Conservation (phyloP, 345 rosid species). For the Linum tenue region DNA sequence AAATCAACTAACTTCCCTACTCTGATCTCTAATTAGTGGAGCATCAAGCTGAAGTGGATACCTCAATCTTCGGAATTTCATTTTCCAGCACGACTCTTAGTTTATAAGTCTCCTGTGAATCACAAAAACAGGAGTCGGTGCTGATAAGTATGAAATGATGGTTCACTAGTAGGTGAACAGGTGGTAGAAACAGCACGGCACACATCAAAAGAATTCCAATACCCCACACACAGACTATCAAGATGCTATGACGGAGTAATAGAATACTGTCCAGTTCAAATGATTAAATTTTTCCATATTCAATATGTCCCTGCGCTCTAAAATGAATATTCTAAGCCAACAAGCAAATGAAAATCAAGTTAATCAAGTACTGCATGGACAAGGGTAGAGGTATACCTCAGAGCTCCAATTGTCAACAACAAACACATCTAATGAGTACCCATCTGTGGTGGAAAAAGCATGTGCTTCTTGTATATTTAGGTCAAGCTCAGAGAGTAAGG, state of each 20-base stretch:
- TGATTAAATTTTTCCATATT: too few relatives aligned
- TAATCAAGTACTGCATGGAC: neutral
- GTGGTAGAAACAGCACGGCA: neutral
- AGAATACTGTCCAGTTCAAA: neutral
- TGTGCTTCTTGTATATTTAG: constrained; percentile 6
- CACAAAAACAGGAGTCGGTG: neutral
- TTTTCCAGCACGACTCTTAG: neutral
- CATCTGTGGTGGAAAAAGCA: constrained; percentile 1
- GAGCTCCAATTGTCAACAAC: neutral
- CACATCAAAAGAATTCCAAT: too few relatives aligned
- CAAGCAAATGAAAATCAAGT: neutral
- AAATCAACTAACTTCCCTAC: neutral
- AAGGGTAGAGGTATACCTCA: neutral
- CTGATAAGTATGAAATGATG: neutral
- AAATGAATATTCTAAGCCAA: neutral
- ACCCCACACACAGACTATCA: neutral
- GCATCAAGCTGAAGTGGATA: neutral
- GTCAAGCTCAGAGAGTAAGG: neutral
- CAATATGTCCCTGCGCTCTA: neutral
- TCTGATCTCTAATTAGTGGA: neutral
- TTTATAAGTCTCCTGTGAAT: neutral
- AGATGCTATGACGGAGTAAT: neutral
- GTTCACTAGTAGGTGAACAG: too few relatives aligned
- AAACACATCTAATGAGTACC: constrained; percentile 3
- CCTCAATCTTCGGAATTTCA: constrained; percentile 5